Conservation (phyloP, 2,329 filamentous ascomycete genomes). For the Epichloe bromicola region DNA sequence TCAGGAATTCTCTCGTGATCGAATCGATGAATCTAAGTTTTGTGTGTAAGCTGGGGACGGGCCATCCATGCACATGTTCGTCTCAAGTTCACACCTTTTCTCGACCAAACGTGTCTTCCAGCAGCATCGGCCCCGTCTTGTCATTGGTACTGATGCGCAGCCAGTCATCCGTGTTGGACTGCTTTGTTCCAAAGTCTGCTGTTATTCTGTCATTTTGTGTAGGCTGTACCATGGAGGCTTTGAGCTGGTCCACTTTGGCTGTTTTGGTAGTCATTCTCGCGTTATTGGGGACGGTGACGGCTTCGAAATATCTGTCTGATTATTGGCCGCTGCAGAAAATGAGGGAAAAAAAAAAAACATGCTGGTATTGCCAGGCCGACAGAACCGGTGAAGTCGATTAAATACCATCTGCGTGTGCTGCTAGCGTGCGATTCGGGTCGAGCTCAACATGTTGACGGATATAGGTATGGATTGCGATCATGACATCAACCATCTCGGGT, state of each 20-base stretch:
- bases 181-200: slow-evolving; percentile 64
- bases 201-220: slow-evolving; percentile 50
- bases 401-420: background rate
- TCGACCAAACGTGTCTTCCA: slow-evolving; percentile 49
- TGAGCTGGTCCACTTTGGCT: slow-evolving; percentile 50
- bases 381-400: background rate
- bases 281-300: background rate
- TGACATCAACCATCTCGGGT: slow-evolving; percentile 4
- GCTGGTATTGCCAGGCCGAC: too few species aligned
- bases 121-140: slow-evolving; percentile 49
- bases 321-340: background rate
- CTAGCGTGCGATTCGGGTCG: background rate
- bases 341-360: background rate
- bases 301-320: background rate
- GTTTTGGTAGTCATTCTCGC: slow-evolving; percentile 22
- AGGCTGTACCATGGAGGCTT: slow-evolving; percentile 44
- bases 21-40: slow-evolving; percentile 52
- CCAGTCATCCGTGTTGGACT: slow-evolving; percentile 67
- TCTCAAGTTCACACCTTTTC: slow-evolving; percentile 47
- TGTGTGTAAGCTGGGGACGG: background rate
- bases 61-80: background rate
- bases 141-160: slow-evolving; percentile 50
- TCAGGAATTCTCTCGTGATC: slow-evolving; percentile 47
- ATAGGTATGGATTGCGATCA: background rate
- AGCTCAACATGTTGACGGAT: background rate